Percentiles rank a stretch among this genome's conserved stretches.
These are phyloP conservation scores for Megacollybia marginata DNA, from an alignment of 768 basidiomycete species.

Conservation along the genomic window DNA sequence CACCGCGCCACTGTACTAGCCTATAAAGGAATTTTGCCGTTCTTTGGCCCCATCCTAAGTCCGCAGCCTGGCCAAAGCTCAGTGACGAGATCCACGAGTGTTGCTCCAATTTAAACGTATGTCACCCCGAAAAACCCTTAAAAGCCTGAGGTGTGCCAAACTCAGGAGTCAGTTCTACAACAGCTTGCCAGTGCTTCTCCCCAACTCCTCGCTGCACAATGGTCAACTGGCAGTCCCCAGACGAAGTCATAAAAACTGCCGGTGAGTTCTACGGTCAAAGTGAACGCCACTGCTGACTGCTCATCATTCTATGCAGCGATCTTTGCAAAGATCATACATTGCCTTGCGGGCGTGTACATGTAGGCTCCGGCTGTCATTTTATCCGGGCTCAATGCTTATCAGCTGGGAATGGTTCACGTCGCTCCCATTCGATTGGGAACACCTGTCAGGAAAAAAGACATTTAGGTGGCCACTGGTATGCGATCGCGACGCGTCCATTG, in stretches of 20 bases:
- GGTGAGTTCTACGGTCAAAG: not conserved
- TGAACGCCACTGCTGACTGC: not conserved
- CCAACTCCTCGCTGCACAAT: slow-evolving; percentile 18
- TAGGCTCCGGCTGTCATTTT: slow-evolving; percentile 17
- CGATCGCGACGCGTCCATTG: not conserved
- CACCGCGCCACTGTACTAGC: too few species aligned
- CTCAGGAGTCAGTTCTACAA: too few species aligned
- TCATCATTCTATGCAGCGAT: slow-evolving; percentile 12
- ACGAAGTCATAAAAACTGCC: slow-evolving; percentile 39
- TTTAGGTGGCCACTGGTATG: slow-evolving; percentile 67
- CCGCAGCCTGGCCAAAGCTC: too few species aligned
- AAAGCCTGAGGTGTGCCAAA: too few species aligned
- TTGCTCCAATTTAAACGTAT: too few species aligned
- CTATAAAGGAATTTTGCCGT: too few species aligned
- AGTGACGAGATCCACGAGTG: too few species aligned
- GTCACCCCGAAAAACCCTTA: too few species aligned
- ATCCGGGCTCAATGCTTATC: slow-evolving; percentile 17
- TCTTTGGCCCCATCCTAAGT: too few species aligned
- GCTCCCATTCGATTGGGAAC: slow-evolving; percentile 58
- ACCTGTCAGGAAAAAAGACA: slow-evolving; percentile 43
- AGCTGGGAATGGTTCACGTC: slow-evolving; percentile 65
- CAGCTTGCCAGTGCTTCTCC: not conserved
- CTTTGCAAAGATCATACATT: slow-evolving; percentile 54
- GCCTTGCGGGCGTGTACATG: slow-evolving; percentile 55
- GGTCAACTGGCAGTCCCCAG: slow-evolving; percentile 50